Evolutionary conservation across 495 filamentous ascomycete species (phyloP).

Genomic region (Penicillium angulare): DNA sequence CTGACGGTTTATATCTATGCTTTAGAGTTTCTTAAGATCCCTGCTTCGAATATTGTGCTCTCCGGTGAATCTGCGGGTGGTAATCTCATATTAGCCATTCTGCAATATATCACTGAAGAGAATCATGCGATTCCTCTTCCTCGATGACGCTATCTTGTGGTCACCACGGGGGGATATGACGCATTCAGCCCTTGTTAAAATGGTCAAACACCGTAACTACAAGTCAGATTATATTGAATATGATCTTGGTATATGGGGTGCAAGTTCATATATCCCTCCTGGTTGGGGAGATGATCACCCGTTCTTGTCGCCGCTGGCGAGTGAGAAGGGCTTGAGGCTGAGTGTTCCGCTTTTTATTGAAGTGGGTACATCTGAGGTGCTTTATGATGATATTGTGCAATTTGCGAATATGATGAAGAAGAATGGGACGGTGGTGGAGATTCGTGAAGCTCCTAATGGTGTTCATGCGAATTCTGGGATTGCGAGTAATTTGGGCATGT

Average conservation of each 20-base stretch:
- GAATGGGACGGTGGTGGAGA: neutral
- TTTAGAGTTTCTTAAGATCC: slow-evolving; percentile 25
- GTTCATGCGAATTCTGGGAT: neutral
- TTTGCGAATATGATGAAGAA: neutral
- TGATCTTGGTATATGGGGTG: neutral
- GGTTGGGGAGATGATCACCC: neutral
- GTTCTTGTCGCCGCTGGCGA: neutral
- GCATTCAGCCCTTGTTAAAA: neutral
- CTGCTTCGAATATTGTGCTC: slow-evolving; percentile 32
- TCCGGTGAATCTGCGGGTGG: slow-evolving; percentile 47
- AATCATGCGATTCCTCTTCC: neutral
- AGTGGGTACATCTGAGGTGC: neutral
- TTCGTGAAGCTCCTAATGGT: neutral
- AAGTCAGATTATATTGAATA: neutral
- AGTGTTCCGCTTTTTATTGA: neutral
- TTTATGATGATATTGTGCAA: neutral
- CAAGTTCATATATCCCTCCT: neutral
- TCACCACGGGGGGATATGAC: neutral
- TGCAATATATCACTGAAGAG: slow-evolving; percentile 25
- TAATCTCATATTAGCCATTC: slow-evolving; percentile 36
- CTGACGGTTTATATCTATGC: slow-evolving; percentile 41
- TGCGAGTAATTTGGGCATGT: neutral
- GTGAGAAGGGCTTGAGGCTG: neutral
- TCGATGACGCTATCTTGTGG: neutral
- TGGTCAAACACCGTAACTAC: neutral